Percentiles rank a stretch among this genome's conserved stretches.
Conservation (phyloP, 208 protist species). For the Herpetomonas samuelpessoai region DNA sequence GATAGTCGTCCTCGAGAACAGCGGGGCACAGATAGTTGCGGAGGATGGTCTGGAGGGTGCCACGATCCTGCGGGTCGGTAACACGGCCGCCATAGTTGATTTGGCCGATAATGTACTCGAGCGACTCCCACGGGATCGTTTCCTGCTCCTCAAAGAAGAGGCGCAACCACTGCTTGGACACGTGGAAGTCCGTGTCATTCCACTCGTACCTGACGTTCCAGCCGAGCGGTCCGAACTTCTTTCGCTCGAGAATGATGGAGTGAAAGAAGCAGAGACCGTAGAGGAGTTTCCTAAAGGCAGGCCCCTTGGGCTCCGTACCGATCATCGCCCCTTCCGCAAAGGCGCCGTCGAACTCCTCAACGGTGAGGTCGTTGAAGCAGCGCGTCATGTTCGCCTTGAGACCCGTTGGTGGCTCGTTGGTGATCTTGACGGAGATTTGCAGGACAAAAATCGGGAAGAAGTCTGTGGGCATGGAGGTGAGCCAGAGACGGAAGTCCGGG, state of each 20-base stretch:
- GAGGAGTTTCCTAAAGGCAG: conserved; percentile 94
- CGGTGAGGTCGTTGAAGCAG: conserved; percentile 88
- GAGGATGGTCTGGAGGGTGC: conserved; percentile 92
- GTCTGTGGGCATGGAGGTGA: conserved; percentile 97
- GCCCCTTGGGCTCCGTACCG: conserved; percentile 52
- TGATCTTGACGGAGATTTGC: conserved; percentile 98
- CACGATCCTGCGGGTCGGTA: conserved; percentile 96
- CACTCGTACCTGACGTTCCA: conserved; percentile 98
- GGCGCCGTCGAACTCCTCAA: conserved; percentile 79
- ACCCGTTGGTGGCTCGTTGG: conserved; percentile 97
- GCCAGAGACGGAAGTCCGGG: conserved; percentile 95
- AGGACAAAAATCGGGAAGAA: conserved; percentile 98
- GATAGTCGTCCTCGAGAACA: conserved; percentile 85
- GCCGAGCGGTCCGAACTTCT: conserved; percentile 97
- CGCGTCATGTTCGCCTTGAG: conserved; percentile 96
- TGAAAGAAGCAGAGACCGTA: conserved; percentile 98
- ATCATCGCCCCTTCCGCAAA: conserved; percentile 40
- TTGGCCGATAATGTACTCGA: conserved; percentile 98
- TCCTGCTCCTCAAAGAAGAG: conserved; percentile 96
- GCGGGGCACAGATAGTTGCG: conserved; percentile 77
- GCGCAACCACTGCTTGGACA: conserved; percentile 93
- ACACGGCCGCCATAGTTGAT: conserved; percentile 99
- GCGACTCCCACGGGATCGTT: conserved; percentile 95
- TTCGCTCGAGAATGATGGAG: conserved; percentile 93
- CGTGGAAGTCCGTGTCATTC: conserved; percentile 97